Evolutionary conservation across 208 protist genomes (phyloP), one percentile per base, ranked within the genome.

Genomic region (Crithidia sp.): DNA sequence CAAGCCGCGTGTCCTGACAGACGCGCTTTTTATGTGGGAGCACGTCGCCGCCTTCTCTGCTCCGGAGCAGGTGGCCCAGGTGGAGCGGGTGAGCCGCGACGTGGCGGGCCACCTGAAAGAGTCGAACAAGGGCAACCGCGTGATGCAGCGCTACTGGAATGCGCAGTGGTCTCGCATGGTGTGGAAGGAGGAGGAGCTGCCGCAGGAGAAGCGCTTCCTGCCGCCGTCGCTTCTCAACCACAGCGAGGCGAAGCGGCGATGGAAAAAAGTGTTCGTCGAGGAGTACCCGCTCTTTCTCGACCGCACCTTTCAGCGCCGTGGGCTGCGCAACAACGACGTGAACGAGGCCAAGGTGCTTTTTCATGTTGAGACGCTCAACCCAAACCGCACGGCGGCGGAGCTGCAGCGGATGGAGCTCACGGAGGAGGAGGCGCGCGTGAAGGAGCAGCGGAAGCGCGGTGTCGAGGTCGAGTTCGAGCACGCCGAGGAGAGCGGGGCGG

Each of bases 121-220:
- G 52, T 88, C 83, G 17, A 83, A 78, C 44, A 86, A 59, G 5
- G 85, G 83, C 3, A 85, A 77, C 0, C 53, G 56, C 4, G 67
- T 93, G 9, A 83, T 96, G 91, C 85, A 96, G 71, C 85, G 87
- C 1, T 96, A 96, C 75, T 96, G 91, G 89, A 92, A 96, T 53
- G 85, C 83, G 67, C 86, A 90, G 74, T 96, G 84, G 74, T 53
- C 76, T 55, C 64, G 78, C 64, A 74, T 96, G 60, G 41, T 91
- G 5, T 93, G 91, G 89, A 79, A 59, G 49, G 84, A 90, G 40
- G 79, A 61, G 28, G 65, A 76, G 41, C 57, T 88, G 16, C 58
- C 84, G 2, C 47, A 52, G 0, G 82, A 79, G 53, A 90, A 90
- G 80, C 68, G 70, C 36, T 68, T 73, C 17, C 67, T 92, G 37